Conservation (phyloP, 495 filamentous ascomycete species). For the Aspergillus diversus region DNA sequence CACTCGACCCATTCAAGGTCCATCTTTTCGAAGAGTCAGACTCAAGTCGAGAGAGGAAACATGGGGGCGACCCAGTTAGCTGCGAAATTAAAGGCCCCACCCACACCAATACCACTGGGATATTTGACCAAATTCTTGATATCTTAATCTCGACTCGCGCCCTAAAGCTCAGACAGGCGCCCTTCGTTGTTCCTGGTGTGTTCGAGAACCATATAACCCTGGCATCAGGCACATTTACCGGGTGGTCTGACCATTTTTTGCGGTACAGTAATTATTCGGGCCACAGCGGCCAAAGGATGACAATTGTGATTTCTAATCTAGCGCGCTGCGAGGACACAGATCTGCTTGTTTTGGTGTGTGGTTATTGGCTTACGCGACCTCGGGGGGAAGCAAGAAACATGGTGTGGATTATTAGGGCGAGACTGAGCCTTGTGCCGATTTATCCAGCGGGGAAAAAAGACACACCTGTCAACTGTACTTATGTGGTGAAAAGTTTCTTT, state of each 20-base stretch:
- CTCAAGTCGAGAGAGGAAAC: neutral
- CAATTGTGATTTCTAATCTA: neutral
- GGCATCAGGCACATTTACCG: neutral
- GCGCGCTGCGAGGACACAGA: neutral
- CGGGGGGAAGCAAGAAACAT: neutral
- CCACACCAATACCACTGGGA: neutral
- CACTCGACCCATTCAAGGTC: constrained; percentile 4
- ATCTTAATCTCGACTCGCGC: neutral
- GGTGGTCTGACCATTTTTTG: too few relatives aligned
- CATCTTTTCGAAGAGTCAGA: too few relatives aligned
- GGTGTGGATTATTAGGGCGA: neutral
- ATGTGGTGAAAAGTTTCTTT: neutral
- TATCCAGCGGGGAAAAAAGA: constrained; percentile 30
- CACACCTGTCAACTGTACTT: neutral
- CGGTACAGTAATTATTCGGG: too few relatives aligned
- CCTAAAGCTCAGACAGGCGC: neutral
- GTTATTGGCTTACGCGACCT: constrained; percentile 10
- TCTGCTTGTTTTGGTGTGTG: neutral
- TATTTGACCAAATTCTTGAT: neutral
- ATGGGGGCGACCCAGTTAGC: neutral
- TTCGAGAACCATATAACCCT: neutral
- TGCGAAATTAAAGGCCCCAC: constrained; percentile 2
- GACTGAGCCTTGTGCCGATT: constrained; percentile 23
- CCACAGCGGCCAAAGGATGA: neutral
- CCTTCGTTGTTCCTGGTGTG: neutral